Conservation (phyloP, 352 stramenopile genomes). For the Globisporangium cederbergense region DNA sequence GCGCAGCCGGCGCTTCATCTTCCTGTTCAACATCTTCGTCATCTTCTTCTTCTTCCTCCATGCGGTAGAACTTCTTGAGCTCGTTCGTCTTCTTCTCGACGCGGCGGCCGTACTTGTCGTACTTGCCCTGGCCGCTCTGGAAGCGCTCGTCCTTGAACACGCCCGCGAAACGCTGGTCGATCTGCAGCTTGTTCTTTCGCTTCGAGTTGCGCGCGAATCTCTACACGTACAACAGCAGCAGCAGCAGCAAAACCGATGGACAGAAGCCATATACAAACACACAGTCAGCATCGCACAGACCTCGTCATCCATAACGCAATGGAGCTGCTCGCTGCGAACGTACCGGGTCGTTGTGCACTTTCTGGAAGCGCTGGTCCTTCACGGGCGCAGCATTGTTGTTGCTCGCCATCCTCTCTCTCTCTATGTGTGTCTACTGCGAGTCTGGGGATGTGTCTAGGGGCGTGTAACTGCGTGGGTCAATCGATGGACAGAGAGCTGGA, state of each 20-base stretch:
- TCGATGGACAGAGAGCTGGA: neutral
- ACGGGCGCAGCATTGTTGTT: slow-evolving; percentile 33
- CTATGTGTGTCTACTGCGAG: neutral
- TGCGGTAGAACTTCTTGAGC: slow-evolving; percentile 75
- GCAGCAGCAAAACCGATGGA: neutral
- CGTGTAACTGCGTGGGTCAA: neutral
- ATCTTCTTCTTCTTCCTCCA: slow-evolving; percentile 53
- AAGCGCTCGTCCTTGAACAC: slow-evolving; percentile 78
- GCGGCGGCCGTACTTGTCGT: slow-evolving; percentile 86
- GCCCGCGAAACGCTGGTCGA: slow-evolving; percentile 72
- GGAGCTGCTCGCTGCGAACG: slow-evolving; percentile 10
- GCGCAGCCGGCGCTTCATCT: slow-evolving; percentile 21
- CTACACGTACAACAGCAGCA: slow-evolving; percentile 15
- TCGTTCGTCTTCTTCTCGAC: slow-evolving; percentile 77
- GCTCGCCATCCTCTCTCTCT: slow-evolving; percentile 26
- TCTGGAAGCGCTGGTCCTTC: slow-evolving; percentile 76
- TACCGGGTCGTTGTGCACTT: slow-evolving; percentile 85
- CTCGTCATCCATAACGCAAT: neutral
- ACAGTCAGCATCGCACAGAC: neutral
- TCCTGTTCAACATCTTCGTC: slow-evolving; percentile 21
- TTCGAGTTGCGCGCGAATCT: slow-evolving; percentile 75
- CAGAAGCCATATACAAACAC: neutral
- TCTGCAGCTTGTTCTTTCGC: slow-evolving; percentile 81
- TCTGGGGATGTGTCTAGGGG: slow-evolving; percentile 1
- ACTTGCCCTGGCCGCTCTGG: slow-evolving; percentile 79